Conservation (phyloP, 768 basidiomycete genomes). For the Hericium coralloides region DNA sequence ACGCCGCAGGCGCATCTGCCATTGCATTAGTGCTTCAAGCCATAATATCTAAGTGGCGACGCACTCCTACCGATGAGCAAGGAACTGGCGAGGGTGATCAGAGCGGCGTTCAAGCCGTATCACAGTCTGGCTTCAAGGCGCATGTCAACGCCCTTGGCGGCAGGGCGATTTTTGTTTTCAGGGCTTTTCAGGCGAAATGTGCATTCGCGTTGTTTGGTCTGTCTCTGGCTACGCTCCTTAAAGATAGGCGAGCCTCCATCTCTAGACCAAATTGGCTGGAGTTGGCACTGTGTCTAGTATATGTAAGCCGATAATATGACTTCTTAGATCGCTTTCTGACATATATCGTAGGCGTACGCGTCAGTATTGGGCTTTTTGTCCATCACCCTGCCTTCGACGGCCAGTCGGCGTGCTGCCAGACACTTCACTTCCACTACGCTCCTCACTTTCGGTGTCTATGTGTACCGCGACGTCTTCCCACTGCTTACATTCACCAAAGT, state of each 20-base stretch:
- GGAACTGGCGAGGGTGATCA: too few relatives aligned
- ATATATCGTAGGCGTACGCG: background rate
- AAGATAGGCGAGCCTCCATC: background rate
- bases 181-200: too few relatives aligned
- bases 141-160: too few relatives aligned
- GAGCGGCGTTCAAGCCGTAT: too few relatives aligned
- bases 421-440: background rate
- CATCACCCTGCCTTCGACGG: background rate
- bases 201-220: too few relatives aligned
- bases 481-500: background rate
- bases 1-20: background rate
- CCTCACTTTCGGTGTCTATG: background rate
- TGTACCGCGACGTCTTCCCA: background rate
- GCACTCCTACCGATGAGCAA: too few relatives aligned
- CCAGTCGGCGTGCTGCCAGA: background rate
- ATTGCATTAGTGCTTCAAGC: background rate
- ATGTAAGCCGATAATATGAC: background rate
- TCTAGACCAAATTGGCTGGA: too few relatives aligned
- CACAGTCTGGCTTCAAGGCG: too few relatives aligned
- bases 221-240: background rate
- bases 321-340: background rate
- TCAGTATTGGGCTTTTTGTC: background rate
- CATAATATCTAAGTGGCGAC: background rate
- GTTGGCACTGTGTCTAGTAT: background rate
- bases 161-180: too few relatives aligned